Evolutionary conservation across 495 filamentous ascomycete genomes (phyloP).

Genomic region (Sphaerosporella brunnea): DNA sequence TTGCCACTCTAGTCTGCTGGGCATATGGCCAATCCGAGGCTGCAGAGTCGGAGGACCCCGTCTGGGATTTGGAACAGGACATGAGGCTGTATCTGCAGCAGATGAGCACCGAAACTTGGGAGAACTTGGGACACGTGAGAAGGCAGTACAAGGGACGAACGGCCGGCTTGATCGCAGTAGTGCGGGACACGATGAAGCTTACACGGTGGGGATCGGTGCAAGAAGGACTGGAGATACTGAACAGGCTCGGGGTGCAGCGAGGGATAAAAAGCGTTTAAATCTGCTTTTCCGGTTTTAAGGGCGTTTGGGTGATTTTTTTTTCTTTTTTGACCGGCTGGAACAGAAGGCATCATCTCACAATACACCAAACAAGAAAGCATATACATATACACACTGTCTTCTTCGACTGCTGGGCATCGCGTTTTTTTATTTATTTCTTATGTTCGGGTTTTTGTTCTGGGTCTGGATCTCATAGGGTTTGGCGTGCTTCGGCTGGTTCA

Average conservation of each 20-base stretch:
- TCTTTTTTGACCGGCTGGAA: too few species aligned
- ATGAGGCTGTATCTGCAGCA: slow-evolving; percentile 21
- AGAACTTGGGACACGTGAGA: slow-evolving; percentile 18
- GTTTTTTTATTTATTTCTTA: too few species aligned
- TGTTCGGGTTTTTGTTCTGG: too few species aligned
- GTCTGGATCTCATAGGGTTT: too few species aligned
- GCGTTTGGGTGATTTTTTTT: too few species aligned
- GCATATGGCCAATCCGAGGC: slow-evolving; percentile 20
- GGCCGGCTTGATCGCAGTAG: slow-evolving; percentile 15
- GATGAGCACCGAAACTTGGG: slow-evolving; percentile 23
- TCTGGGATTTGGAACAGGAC: slow-evolving; percentile 23
- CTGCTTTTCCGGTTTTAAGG: neutral
- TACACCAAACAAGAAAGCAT: too few species aligned
- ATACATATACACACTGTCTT: too few species aligned
- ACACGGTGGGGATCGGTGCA: slow-evolving; percentile 21
- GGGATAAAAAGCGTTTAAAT: neutral
- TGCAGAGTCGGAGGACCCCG: slow-evolving; percentile 9
- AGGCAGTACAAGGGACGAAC: slow-evolving; percentile 12
- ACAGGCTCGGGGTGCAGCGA: slow-evolving; percentile 9
- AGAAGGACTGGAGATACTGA: slow-evolving; percentile 21
- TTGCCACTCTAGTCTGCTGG: slow-evolving; percentile 24
- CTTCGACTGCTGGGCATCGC: too few species aligned
- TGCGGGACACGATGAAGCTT: slow-evolving; percentile 20
- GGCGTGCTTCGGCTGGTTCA: too few species aligned
- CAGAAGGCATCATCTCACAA: too few species aligned